Evolutionary conservation across 441 rosid species (phyloP), one percentile per base, ranked within the genome.

Genomic region (Populus hybrid): DNA sequence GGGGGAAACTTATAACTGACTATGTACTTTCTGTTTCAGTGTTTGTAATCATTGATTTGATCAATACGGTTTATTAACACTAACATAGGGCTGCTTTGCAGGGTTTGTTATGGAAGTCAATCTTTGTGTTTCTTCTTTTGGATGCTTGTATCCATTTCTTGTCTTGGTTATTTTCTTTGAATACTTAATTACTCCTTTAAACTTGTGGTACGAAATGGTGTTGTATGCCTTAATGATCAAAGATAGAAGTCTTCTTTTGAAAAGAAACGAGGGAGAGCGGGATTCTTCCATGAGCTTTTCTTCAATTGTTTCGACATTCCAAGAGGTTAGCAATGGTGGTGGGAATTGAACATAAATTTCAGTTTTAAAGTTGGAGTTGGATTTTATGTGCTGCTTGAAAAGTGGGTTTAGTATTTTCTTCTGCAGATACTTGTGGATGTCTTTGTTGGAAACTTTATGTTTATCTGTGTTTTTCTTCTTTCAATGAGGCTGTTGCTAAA

Each of bases 111-210:
- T 91, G 91, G 97, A 95, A 91, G 84, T 84, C 88, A 20, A 72
- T 87, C 61, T 26, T 85, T 9, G 86, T 79, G 42, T 91, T 85
- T 84, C 87, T 93, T 83, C 82, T 90, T 79, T 79, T 93, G 70
- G 99, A 93, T 84, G 89, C 88, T 73, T 90, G 99, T 95, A 91
- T 93, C 98, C 92, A 67, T 84, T 75, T 63, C 72, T 10, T 21
- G 30, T 77, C 46, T 20, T 21, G 71, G 80, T 78, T 30, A 42
- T 61, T 16, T 32, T 74, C 66, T 85, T 77, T 79, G 8, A 35
- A 67, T 28, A 14, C 69, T 26, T 76, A 42, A 6, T 2, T 81
- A 18, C 26, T 24, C 72, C 35, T 72, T 75, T 69, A 12, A 74
- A 66, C 73, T 78, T 54, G 69, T 54, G 30, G 30, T 28, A 6